Base-by-base conservation (phyloP, 2,329 filamentous ascomycete species). In the Ceratocystis destructans region DNA sequence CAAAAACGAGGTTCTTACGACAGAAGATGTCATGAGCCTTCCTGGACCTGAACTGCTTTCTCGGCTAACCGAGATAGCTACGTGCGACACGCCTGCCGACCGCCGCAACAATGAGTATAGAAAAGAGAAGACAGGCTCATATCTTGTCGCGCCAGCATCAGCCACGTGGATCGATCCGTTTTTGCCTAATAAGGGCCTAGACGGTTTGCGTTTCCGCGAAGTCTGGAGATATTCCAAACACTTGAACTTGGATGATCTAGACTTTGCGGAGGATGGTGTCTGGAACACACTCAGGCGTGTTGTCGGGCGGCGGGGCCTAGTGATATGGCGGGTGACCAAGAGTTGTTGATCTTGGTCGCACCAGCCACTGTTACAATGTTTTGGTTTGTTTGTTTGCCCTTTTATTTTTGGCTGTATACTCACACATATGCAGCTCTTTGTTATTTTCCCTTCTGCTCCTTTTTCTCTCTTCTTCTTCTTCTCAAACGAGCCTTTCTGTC, bases 221-320 rank as follows among this genome's bases (percentile, higher is more conserved):
- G 82, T 89, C 2, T 92, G 87, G 87, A 80, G 81, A 68, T 80
- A 89, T 71, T 77, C 75, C 61, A 79, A 80, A 66, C 89, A 93
- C 74, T 75, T 93, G 44, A 91, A 90, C 71, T 76, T 93, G 53
- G 89, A 93, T 74, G 89, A 93, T 75, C 77, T 93, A 72, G 88
- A 92, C 72, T 90, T 89, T 77, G 87, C 78, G 1, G 85, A 88
- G 68, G 88, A 92, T 71, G 89, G 89, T 5, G 78, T 92, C 63
- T 87, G 84, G 86, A 79, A 82, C 68, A 92, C 89, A 6, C 74
- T 93, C 59, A 77, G 79, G 45, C 78, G 88, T 70, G 87, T 91
- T 3, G 76, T 90, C 70, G 85, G 85, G 46, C 78, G 83, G 70
- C 77, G 85, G 62, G 85, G 85, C 5, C 74, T 87, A 17, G 80